These are phyloP conservation scores for Cyberlindnera suaveolens DNA, from an alignment of 805 yeast species.

Conservation along the genomic window DNA sequence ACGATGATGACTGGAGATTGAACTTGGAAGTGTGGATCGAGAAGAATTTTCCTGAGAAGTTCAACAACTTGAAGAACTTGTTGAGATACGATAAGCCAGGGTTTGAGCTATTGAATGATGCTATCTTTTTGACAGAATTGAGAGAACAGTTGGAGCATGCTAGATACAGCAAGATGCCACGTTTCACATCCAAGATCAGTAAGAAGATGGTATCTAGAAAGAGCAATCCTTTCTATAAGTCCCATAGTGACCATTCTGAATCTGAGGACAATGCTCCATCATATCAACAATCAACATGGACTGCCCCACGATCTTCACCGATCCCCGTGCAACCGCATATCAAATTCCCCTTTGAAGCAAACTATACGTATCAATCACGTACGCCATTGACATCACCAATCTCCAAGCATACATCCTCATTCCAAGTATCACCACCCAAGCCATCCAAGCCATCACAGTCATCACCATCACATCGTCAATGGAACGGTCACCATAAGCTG, in stretches of 20 bases:
- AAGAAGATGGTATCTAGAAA: conserved; percentile 18
- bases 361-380: conserved; percentile 10
- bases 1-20: conserved; percentile 40
- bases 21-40: conserved; percentile 35
- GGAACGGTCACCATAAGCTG: conserved; percentile 15
- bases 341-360: conserved; percentile 3
- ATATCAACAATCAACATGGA: neutral
- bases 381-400: conserved; percentile 4
- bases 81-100: conserved; percentile 28
- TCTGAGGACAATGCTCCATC: neutral
- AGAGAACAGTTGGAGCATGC: conserved; percentile 18
- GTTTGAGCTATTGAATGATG: conserved; percentile 24
- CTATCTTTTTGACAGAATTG: conserved; percentile 21
- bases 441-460: conserved; percentile 1
- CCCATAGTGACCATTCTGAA: conserved; percentile 2
- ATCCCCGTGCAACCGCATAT: conserved; percentile 4
- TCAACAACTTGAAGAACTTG: conserved; percentile 32
- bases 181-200: conserved; percentile 25
- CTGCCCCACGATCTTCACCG: conserved; percentile 6
- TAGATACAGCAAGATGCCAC: conserved; percentile 18
- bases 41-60: conserved; percentile 33
- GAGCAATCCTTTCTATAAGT: conserved; percentile 7
- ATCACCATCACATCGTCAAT: conserved; percentile 2
- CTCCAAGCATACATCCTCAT: conserved; percentile 3
- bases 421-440: neutral